Percentiles rank a stretch among this genome's conserved stretches.
phyloP scores from a whole-genome alignment of 495 filamentous ascomycete species.

The Astrocystis sublimbata region DNA sequence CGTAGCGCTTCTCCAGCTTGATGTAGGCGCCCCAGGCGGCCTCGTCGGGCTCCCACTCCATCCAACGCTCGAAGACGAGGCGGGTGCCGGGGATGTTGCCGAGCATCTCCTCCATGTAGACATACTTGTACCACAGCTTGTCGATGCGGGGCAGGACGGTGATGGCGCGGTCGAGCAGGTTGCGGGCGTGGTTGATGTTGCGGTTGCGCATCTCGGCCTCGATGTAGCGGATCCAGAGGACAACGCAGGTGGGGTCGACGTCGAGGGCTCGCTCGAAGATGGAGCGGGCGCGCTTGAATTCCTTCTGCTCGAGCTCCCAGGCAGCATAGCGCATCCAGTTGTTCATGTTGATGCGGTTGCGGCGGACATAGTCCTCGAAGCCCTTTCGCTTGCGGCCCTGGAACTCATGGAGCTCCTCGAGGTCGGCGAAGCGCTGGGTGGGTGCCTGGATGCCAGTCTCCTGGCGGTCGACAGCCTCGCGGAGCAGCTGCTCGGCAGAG shows the following conservation, averaged over 20 bases:
- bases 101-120: slow-evolving; percentile 97
- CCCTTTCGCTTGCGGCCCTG: slow-evolving; percentile 94
- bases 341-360: slow-evolving; percentile 93
- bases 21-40: slow-evolving; percentile 94
- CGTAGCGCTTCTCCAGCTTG: slow-evolving; percentile 93
- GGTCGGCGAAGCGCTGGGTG: slow-evolving; percentile 91
- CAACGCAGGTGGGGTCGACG: slow-evolving; percentile 81
- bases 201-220: slow-evolving; percentile 95
- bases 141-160: slow-evolving; percentile 87
- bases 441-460: slow-evolving; percentile 85
- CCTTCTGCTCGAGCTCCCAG: slow-evolving; percentile 98
- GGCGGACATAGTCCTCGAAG: slow-evolving; percentile 96
- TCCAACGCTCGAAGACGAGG: slow-evolving; percentile 97
- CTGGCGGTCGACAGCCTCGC: slow-evolving; percentile 97
- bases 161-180: slow-evolving; percentile 91
- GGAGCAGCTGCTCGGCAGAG: slow-evolving; percentile 93
- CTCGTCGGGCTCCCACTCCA: slow-evolving; percentile 97
- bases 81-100: slow-evolving; percentile 88
- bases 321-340: slow-evolving; percentile 99
- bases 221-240: slow-evolving; percentile 84
- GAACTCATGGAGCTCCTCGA: slow-evolving; percentile 97
- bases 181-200: slow-evolving; percentile 97
- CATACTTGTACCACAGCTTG: slow-evolving; percentile 98
- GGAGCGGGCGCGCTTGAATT: slow-evolving; percentile 91
- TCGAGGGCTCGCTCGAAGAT: slow-evolving; percentile 96